Evolutionary conservation across 331 rosid species (phyloP).

Genomic region (Malus hybrid): DNA sequence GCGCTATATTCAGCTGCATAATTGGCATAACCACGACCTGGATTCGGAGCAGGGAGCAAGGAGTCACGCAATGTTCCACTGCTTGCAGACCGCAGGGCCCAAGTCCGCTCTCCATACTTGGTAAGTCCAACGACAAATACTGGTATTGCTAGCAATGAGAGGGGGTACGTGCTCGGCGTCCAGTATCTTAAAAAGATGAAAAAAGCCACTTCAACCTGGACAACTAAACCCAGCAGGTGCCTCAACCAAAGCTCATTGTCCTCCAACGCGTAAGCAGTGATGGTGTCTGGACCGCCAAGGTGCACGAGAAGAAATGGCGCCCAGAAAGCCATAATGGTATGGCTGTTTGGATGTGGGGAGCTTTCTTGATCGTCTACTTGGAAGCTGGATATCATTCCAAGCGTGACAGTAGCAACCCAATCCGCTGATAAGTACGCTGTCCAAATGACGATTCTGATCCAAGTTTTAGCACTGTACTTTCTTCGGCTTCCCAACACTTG

Average conservation of each 20-base stretch:
- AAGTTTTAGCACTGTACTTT: background rate
- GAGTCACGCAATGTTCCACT: background rate
- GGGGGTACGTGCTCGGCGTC: background rate
- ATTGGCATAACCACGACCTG: background rate
- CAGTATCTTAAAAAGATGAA: background rate
- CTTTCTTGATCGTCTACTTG: background rate
- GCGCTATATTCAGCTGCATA: background rate
- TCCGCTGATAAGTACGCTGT: background rate
- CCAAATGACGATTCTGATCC: conserved; percentile 3
- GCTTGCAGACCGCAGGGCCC: background rate
- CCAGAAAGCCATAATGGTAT: background rate
- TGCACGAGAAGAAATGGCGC: background rate
- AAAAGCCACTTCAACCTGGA: background rate
- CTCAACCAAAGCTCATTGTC: conserved; percentile 8
- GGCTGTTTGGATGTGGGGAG: background rate
- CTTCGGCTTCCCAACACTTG: background rate
- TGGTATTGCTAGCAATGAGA: background rate
- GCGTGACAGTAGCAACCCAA: background rate
- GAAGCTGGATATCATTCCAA: background rate
- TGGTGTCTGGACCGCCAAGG: conserved; percentile 8
- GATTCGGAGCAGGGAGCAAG: background rate
- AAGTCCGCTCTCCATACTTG: background rate
- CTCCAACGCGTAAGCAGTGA: conserved; percentile 1
- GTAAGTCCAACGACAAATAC: background rate
- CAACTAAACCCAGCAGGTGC: background rate